Evolutionary conservation across 768 basidiomycete species (phyloP).

Genomic region (Auricularia sp.): DNA sequence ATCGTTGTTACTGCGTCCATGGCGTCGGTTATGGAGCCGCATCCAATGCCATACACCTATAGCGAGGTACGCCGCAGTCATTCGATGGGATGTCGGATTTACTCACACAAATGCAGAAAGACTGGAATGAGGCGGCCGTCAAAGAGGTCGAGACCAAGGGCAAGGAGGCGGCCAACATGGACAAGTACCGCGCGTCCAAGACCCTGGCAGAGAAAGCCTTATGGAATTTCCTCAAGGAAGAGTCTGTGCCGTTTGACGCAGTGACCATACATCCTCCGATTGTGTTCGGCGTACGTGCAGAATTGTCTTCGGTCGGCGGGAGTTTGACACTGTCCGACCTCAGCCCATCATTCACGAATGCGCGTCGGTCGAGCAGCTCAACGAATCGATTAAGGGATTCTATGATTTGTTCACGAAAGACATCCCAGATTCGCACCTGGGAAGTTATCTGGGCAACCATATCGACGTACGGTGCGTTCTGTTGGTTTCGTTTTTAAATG

Average conservation of each 20-base stretch:
- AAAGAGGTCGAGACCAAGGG: constrained; percentile 14
- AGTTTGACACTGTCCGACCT: neutral
- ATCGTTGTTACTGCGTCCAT: constrained; percentile 27
- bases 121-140: constrained; percentile 17
- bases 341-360: neutral
- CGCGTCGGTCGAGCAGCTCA: neutral
- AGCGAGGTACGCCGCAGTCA: constrained; percentile 10
- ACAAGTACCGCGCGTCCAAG: constrained; percentile 15
- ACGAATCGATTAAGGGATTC: neutral
- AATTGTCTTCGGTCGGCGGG: neutral
- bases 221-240: constrained; percentile 10
- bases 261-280: constrained; percentile 15
- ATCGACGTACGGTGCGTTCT: neutral
- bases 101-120: constrained; percentile 7
- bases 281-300: constrained; percentile 4
- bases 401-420: too few relatives aligned
- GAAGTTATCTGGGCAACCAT: neutral
- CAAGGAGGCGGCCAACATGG: constrained; percentile 8
- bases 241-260: constrained; percentile 11
- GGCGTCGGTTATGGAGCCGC: constrained; percentile 20
- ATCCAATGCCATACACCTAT: constrained; percentile 10
- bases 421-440: too few relatives aligned
- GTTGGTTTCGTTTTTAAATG: too few relatives aligned
- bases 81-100: neutral
- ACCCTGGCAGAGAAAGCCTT: constrained; percentile 6